A percentile compares a stretch with the other conserved stretches of the same genome.
These are phyloP conservation scores for Allium fistulosum DNA, from an alignment of 106 monocot species.

Conservation along the genomic window DNA sequence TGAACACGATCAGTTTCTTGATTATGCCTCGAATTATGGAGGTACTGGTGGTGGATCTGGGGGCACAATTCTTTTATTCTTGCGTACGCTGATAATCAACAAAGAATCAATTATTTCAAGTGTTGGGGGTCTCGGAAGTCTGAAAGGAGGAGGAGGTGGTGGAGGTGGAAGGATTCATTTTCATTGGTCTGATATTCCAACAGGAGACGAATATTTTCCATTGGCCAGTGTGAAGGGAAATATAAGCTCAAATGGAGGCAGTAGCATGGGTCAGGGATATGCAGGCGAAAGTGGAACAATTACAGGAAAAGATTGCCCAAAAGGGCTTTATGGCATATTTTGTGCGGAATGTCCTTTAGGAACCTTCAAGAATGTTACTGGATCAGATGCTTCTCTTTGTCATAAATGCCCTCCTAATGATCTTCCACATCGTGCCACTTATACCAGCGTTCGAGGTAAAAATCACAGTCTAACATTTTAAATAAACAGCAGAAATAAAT, in stretches of 20 bases:
- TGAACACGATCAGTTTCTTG: neutral
- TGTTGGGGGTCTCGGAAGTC: constrained; percentile 76
- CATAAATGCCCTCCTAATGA: constrained; percentile 56
- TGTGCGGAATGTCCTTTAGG: constrained; percentile 91
- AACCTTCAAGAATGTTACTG: constrained; percentile 91
- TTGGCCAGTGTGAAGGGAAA: constrained; percentile 72
- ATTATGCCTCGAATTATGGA: constrained; percentile 12
- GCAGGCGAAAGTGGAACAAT: constrained; percentile 61
- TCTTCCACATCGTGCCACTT: constrained; percentile 78
- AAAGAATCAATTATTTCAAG: constrained; percentile 68
- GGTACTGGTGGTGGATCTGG: constrained; percentile 95
- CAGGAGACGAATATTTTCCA: constrained; percentile 83
- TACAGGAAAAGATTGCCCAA: constrained; percentile 65
- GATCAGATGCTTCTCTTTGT: constrained; percentile 72
- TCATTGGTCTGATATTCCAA: constrained; percentile 86
- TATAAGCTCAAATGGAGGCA: constrained; percentile 59
- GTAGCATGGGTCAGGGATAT: constrained; percentile 36
- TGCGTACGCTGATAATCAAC: constrained; percentile 43
- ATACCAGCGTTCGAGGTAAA: constrained; percentile 76
- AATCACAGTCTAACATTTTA: no score
- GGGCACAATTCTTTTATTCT: constrained; percentile 88
- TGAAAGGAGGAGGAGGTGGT: constrained; percentile 73
- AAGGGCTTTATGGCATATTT: constrained; percentile 71
- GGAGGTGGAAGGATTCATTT: constrained; percentile 96
- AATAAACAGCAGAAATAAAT: neutral